These are phyloP conservation scores for Urtica urens DNA, from an alignment of 306 rosid genomes.

Conservation along the genomic window DNA sequence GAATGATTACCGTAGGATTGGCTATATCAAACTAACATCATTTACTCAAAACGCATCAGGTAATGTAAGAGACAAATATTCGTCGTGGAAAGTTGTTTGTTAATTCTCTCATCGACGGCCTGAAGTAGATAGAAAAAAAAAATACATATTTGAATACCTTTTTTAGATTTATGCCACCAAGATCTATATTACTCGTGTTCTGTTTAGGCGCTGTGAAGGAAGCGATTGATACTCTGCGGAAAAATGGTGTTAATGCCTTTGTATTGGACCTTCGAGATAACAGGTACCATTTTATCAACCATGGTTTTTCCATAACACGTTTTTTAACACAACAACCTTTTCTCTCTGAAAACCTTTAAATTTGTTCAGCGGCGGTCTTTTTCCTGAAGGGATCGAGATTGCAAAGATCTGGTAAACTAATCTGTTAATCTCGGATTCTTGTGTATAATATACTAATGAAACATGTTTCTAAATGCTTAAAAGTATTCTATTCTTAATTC, in stretches of 20 bases:
- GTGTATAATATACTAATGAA: too few species aligned
- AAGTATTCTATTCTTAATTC: too few species aligned
- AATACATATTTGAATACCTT: too few species aligned
- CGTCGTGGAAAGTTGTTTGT: too few species aligned
- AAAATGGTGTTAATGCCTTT: slow-evolving; percentile 69
- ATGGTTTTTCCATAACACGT: slow-evolving; percentile 11
- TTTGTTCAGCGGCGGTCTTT: slow-evolving; percentile 94
- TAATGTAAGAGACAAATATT: too few species aligned
- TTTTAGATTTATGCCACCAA: too few species aligned
- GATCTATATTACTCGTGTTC: slow-evolving; percentile 17
- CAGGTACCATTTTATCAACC: slow-evolving; percentile 44
- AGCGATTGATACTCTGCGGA: slow-evolving; percentile 69
- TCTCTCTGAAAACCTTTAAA: slow-evolving; percentile 38
- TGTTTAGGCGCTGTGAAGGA: slow-evolving; percentile 82
- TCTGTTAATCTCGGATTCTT: background rate
- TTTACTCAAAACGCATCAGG: slow-evolving; percentile 88
- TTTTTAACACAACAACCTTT: too few species aligned
- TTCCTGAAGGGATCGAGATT: slow-evolving; percentile 96
- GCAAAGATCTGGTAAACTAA: slow-evolving; percentile 87
- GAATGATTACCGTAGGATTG: slow-evolving; percentile 53
- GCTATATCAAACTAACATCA: slow-evolving; percentile 78
- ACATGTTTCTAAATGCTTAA: slow-evolving; percentile 19
- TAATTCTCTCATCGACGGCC: too few species aligned
- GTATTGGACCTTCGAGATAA: slow-evolving; percentile 97
- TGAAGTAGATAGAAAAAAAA: too few species aligned